phyloP scores from a whole-genome alignment of 2,329 filamentous ascomycete genomes.

The Fusarium armeniacum region DNA sequence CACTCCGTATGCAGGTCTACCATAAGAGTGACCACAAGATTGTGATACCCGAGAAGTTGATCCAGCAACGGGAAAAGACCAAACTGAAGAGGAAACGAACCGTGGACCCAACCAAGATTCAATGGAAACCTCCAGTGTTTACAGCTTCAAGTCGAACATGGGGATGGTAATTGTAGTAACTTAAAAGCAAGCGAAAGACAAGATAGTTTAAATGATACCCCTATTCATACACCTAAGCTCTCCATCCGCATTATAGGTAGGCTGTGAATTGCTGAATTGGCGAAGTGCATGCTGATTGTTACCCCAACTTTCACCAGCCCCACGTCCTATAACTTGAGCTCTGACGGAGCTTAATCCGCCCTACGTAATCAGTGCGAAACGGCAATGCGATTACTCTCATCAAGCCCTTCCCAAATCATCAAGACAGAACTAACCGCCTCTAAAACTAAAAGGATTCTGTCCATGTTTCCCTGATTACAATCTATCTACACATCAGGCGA shows the following conservation, averaged over 20 bases:
- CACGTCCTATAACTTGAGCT: slow-evolving; percentile 20
- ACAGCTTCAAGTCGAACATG: slow-evolving; percentile 90
- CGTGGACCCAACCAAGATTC: slow-evolving; percentile 83
- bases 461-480: neutral
- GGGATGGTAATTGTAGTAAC: slow-evolving; percentile 78
- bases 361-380: slow-evolving; percentile 40
- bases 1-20: slow-evolving; percentile 94
- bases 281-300: slow-evolving; percentile 4
- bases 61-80: slow-evolving; percentile 84
- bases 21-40: slow-evolving; percentile 98
- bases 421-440: neutral
- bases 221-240: neutral
- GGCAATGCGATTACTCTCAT: slow-evolving; percentile 35
- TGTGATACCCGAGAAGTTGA: slow-evolving; percentile 86
- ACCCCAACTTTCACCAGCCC: slow-evolving; percentile 26
- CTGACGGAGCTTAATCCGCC: slow-evolving; percentile 8
- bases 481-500: neutral
- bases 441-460: neutral
- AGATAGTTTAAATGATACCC: slow-evolving; percentile 46
- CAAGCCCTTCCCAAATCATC: slow-evolving; percentile 8
- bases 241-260: too few species aligned
- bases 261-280: neutral
- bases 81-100: slow-evolving; percentile 81
- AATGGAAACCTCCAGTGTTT: slow-evolving; percentile 98
- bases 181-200: slow-evolving; percentile 13